A percentile compares a stretch with the other conserved stretches of the same genome.
phyloP scores from a whole-genome alignment of 192 early-diverging fungal genomes.

The Podila minutissima region DNA sequence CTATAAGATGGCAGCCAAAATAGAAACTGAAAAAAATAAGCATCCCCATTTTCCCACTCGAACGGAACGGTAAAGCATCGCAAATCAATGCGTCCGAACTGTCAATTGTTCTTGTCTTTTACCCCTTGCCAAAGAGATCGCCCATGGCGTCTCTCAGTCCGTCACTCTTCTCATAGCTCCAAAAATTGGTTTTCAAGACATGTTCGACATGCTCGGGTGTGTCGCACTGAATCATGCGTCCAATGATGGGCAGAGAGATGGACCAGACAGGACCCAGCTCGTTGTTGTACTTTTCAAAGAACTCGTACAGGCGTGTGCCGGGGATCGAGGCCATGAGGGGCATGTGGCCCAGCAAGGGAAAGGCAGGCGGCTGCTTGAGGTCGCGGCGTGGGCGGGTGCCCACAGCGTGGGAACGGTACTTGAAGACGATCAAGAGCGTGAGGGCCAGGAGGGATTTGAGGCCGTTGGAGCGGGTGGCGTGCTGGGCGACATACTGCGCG shows the following conservation, averaged over 20 bases:
- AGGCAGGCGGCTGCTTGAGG: conserved; percentile 19
- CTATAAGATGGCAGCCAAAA: background rate
- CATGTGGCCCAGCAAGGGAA: conserved; percentile 26
- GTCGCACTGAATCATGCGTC: conserved; percentile 24
- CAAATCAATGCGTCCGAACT: too few relatives aligned
- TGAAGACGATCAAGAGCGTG: conserved; percentile 3
- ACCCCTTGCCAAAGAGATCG: conserved; percentile 27
- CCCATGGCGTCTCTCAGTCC: background rate
- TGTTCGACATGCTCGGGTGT: conserved; percentile 21
- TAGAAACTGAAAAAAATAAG: background rate
- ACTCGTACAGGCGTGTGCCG: conserved; percentile 20
- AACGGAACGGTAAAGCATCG: too few relatives aligned
- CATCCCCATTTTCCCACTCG: too few relatives aligned
- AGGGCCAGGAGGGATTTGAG: conserved; percentile 8
- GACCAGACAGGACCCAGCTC: conserved; percentile 27
- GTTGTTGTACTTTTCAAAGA: conserved; percentile 16
- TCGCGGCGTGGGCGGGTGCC: conserved; percentile 19
- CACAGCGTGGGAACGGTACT: conserved; percentile 26
- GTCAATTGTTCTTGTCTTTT: background rate
- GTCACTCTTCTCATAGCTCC: conserved; percentile 24
- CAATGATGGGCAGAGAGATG: conserved; percentile 14
- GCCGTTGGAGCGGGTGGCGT: conserved; percentile 15
- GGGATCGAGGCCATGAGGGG: conserved; percentile 10
- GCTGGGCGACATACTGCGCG: background rate
- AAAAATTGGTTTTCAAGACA: conserved; percentile 37